These are phyloP conservation scores for Bromus sterilis DNA, from an alignment of 176 grass and related monocot genomes.

Conservation along the genomic window DNA sequence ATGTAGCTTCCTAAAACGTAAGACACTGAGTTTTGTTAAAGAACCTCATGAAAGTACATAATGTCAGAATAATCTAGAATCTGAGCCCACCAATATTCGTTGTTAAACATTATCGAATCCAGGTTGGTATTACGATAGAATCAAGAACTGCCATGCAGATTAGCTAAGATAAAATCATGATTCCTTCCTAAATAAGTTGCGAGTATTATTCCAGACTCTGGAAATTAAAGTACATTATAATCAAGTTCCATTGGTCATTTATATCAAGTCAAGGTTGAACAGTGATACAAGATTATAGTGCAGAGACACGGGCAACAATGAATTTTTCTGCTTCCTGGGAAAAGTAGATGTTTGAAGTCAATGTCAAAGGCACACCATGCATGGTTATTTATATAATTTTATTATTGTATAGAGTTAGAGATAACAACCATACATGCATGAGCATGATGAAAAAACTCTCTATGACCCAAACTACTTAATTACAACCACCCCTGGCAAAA, in stretches of 20 bases:
- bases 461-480: neutral
- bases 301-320: neutral
- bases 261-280: neutral
- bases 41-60: too few relatives aligned
- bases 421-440: slow-evolving; percentile 12
- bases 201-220: neutral
- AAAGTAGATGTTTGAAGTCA: neutral
- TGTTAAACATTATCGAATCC: slow-evolving; percentile 10
- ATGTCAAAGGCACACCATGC: neutral
- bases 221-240: neutral
- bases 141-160: slow-evolving; percentile 17
- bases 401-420: neutral
- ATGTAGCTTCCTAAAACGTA: too few relatives aligned
- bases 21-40: too few relatives aligned
- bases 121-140: neutral
- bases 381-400: neutral
- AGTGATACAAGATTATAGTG: neutral
- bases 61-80: too few relatives aligned
- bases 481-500: neutral
- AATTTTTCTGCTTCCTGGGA: neutral
- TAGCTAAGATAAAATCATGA: neutral
- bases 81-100: too few relatives aligned
- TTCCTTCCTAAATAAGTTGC: neutral
- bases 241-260: neutral
- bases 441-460: neutral